These are phyloP conservation scores for Aschersonia sp. DNA, from an alignment of 2,329 filamentous ascomycete species.

Conservation along the genomic window DNA sequence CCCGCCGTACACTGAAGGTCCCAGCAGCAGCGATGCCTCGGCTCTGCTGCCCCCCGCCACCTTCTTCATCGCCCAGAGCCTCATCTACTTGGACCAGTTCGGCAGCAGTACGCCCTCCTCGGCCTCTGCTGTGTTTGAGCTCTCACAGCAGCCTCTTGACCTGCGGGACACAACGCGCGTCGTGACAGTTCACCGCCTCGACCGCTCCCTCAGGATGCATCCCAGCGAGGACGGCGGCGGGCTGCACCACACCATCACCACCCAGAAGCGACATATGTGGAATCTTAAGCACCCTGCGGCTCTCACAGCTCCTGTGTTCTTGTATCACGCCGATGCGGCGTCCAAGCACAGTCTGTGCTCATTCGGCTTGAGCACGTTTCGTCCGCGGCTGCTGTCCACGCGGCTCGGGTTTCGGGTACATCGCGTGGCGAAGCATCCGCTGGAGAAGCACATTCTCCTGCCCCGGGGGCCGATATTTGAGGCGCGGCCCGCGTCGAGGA, in stretches of 20 bases:
- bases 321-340: constrained; percentile 17
- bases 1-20: constrained; percentile 11
- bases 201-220: constrained; percentile 10
- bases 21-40: not conserved
- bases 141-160: constrained; percentile 18
- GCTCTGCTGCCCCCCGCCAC: constrained; percentile 15
- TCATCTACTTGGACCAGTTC: constrained; percentile 16
- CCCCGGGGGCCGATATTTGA: constrained; percentile 14
- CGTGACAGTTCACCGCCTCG: constrained; percentile 17
- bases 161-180: constrained; percentile 16
- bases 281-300: constrained; percentile 17
- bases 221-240: constrained; percentile 3
- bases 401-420: constrained; percentile 14
- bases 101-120: constrained; percentile 2
- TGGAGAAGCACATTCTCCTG: constrained; percentile 9
- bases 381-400: constrained; percentile 8
- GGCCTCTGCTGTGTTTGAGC: constrained; percentile 18
- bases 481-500: not conserved
- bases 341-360: constrained; percentile 14
- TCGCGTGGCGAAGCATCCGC: constrained; percentile 11
- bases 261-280: constrained; percentile 18
- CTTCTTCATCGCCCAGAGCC: constrained; percentile 17
- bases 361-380: constrained; percentile 15
- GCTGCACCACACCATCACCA: constrained; percentile 8
- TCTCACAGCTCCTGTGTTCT: constrained; percentile 13